Conservation (phyloP, 768 basidiomycete genomes). For the Sarcomyxa edulis region DNA sequence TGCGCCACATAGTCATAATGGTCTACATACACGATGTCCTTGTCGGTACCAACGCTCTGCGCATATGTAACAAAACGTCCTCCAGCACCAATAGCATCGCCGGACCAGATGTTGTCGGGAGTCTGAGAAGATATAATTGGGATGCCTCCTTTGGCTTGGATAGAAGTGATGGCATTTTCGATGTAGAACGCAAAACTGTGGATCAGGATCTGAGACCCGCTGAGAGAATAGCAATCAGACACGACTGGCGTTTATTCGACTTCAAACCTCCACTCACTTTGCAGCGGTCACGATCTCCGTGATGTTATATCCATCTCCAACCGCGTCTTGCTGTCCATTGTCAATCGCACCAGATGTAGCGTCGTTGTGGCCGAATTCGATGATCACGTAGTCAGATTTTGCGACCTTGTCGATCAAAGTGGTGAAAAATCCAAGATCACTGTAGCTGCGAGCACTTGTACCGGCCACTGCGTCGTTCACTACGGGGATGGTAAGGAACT, state of each 20-base stretch:
- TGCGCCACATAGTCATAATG: slow-evolving; percentile 26
- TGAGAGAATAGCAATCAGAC: too few relatives aligned
- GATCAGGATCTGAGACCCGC: slow-evolving; percentile 24
- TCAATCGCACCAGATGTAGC: slow-evolving; percentile 13
- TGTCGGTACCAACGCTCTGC: slow-evolving; percentile 12
- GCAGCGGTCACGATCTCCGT: slow-evolving; percentile 13
- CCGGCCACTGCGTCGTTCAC: slow-evolving; percentile 28
- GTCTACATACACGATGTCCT: slow-evolving; percentile 22
- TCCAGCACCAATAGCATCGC: slow-evolving; percentile 15
- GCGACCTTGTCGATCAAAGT: slow-evolving; percentile 17
- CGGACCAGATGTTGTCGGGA: slow-evolving; percentile 29
- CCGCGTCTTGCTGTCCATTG: slow-evolving; percentile 19
- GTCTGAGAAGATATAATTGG: slow-evolving; percentile 27
- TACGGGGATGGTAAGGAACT: slow-evolving; percentile 20
- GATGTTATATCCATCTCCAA: slow-evolving; percentile 15
- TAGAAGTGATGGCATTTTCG: slow-evolving; percentile 22
- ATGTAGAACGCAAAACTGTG: slow-evolving; percentile 27
- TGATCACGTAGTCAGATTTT: slow-evolving; percentile 19
- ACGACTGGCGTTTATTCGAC: not conserved
- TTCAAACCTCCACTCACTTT: too few relatives aligned
- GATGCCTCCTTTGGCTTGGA: slow-evolving; percentile 28
- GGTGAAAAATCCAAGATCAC: slow-evolving; percentile 24
- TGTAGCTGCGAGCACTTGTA: slow-evolving; percentile 25
- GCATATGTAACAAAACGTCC: slow-evolving; percentile 28
- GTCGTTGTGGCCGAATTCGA: slow-evolving; percentile 30